Conservation (phyloP, 176 grass and related monocot genomes). For the Rhynchospora tenuis region DNA sequence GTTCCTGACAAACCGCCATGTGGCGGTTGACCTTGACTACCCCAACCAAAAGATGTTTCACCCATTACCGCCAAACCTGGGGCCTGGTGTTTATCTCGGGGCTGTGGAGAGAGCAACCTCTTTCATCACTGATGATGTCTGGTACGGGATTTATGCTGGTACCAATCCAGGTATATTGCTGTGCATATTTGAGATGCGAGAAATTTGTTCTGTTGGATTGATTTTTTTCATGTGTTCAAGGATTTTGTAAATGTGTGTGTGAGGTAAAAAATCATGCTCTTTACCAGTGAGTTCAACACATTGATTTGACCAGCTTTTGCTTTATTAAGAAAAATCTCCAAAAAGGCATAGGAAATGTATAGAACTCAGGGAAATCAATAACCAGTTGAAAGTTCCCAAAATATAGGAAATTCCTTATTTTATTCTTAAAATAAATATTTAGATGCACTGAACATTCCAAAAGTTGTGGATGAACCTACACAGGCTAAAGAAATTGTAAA, state of each 20-base stretch:
- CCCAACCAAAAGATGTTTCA: conserved; percentile 99
- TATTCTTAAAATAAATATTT: background rate
- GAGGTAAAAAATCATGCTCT: background rate
- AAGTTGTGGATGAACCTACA: background rate
- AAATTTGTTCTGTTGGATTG: background rate
- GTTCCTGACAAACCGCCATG: conserved; percentile 90
- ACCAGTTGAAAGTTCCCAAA: background rate
- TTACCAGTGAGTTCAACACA: background rate
- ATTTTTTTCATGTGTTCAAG: background rate
- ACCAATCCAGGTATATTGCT: conserved; percentile 71
- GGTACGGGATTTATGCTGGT: conserved; percentile 89
- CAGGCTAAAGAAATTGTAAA: background rate
- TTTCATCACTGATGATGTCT: conserved; percentile 99
- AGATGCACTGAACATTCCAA: background rate
- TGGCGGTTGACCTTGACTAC: conserved; percentile 93
- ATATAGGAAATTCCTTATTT: background rate
- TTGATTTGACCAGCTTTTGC: background rate
- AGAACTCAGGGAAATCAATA: background rate
- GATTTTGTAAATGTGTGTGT: background rate
- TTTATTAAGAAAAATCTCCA: background rate
- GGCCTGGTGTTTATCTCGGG: conserved; percentile 92
- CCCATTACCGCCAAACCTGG: conserved; percentile 94
- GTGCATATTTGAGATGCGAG: too few species aligned
- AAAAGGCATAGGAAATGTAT: background rate
- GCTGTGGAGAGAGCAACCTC: conserved; percentile 91